Base-by-base conservation (phyloP, 768 basidiomycete species). In the Suillus cothurnatus region DNA sequence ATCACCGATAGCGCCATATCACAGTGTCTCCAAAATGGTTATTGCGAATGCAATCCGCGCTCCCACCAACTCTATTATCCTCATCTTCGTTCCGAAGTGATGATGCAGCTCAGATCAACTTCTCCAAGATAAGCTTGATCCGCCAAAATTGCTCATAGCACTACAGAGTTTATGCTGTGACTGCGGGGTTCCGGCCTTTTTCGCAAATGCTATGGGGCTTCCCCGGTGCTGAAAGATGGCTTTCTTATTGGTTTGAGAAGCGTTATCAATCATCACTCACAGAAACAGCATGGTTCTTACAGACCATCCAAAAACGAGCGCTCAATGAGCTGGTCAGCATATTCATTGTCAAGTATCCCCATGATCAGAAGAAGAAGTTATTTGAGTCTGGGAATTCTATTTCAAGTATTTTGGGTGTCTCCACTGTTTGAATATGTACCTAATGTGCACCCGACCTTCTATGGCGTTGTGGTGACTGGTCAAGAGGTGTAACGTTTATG, bases 121-220 rank as follows among this genome's bases (percentile, higher is more conserved):
- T 63, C 63, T 62, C 55, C 63, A 52, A 72, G 63, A 67, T 61
- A 63, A 65, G 45, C 55, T 69, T 60, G 61, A 56, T 52, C 41
- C 43, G 60, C 64, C 32, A 62, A 31, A 59, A 21, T 41, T 31
- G 58, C 58, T 59, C 57, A 58, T 39, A 26, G 5, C 57, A 58
- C 26, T 9, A 17, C 32, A 23, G n/a, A 5, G 7, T 34, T 36
- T 12, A 34, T n/a, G 28, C 4, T 31, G 34, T 14, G 23, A 23
- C n/a, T 38, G 57, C 57, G 57, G 39, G 36, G 26, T 11, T 58
- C 57, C 38, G 17, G 11, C 23, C 9, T 26, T 28, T 28, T 28
- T 11, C 38, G 26, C 15, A 21, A 21, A 43, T 14, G 58, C 19
- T 31, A 26, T 31, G 38, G 19, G 11, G 26, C 58, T 59, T 31